These are phyloP conservation scores for Starmerella asiatica DNA, from an alignment of 805 yeast genomes.

Conservation along the genomic window DNA sequence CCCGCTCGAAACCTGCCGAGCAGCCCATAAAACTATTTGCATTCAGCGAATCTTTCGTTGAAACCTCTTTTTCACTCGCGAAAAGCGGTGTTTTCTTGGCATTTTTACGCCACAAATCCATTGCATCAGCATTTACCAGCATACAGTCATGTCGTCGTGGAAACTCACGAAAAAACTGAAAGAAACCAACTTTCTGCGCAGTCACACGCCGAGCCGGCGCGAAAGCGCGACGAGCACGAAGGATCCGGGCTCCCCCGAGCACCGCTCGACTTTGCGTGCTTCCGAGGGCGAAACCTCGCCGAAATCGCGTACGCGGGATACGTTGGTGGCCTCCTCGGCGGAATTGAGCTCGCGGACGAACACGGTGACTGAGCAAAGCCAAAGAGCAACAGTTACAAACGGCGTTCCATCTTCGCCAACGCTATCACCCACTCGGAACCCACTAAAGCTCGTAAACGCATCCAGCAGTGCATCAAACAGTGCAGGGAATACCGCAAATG, in stretches of 20 bases:
- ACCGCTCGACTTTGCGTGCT: too few species aligned
- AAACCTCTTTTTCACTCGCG: not conserved
- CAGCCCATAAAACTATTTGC: too few species aligned
- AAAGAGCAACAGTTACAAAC: too few species aligned
- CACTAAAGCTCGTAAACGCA: not conserved
- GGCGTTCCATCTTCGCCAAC: too few species aligned
- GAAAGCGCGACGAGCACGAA: not conserved
- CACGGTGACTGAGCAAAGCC: too few species aligned
- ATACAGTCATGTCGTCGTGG: slow-evolving; percentile 26
- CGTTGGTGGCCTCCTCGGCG: not conserved
- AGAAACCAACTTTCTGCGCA: slow-evolving; percentile 28
- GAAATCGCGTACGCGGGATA: not conserved
- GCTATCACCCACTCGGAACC: not conserved
- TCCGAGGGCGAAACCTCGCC: not conserved
- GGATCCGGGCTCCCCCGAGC: not conserved
- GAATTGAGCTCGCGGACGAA: too few species aligned
- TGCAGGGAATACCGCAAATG: not conserved
- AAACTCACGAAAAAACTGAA: slow-evolving; percentile 36
- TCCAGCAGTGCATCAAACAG: too few species aligned
- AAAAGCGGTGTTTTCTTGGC: too few species aligned
- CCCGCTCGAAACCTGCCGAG: too few species aligned
- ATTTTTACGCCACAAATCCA: not conserved
- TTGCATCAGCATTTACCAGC: not conserved
- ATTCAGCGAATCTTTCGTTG: too few species aligned
- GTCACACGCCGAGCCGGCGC: slow-evolving; percentile 16